A percentile compares a stretch with the other conserved stretches of the same genome.
These are phyloP conservation scores for Bocquillonia castaneifolia DNA, from an alignment of 441 rosid species.

Conservation along the genomic window DNA sequence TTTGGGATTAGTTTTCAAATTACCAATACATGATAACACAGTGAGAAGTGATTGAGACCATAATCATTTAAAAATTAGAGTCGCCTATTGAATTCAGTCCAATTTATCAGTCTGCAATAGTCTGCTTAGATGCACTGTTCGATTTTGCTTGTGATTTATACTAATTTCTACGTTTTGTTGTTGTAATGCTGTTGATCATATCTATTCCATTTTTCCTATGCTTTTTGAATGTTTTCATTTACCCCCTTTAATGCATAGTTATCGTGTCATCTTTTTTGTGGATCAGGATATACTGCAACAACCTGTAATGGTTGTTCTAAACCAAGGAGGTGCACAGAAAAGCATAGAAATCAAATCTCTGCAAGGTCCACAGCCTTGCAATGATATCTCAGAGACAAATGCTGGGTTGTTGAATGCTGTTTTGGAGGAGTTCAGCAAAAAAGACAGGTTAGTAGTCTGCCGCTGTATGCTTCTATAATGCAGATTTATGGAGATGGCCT, in stretches of 20 bases:
- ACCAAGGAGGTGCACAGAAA: constrained; percentile 46
- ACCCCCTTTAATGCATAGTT: background rate
- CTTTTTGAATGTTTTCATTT: no score
- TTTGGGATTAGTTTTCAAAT: background rate
- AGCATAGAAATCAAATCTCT: constrained; percentile 36
- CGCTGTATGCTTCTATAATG: constrained; percentile 2
- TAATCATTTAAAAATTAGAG: background rate
- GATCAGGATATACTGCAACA: constrained; percentile 66
- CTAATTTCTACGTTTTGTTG: no score
- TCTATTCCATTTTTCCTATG: no score
- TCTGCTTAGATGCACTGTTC: background rate
- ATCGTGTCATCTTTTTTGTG: constrained; percentile 18
- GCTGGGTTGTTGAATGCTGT: constrained; percentile 30
- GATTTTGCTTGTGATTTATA: no score
- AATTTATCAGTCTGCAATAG: background rate
- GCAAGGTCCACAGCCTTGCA: constrained; percentile 35
- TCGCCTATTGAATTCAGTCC: background rate
- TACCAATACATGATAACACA: background rate
- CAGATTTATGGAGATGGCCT: constrained; percentile 13
- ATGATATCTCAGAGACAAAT: constrained; percentile 37
- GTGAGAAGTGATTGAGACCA: background rate
- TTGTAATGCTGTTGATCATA: no score
- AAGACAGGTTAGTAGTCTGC: constrained; percentile 46
- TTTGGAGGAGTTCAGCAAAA: constrained; percentile 39
- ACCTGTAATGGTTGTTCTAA: constrained; percentile 65